phyloP scores from a whole-genome alignment of 2,329 filamentous ascomycete genomes.

The Colletotrichum phormii region DNA sequence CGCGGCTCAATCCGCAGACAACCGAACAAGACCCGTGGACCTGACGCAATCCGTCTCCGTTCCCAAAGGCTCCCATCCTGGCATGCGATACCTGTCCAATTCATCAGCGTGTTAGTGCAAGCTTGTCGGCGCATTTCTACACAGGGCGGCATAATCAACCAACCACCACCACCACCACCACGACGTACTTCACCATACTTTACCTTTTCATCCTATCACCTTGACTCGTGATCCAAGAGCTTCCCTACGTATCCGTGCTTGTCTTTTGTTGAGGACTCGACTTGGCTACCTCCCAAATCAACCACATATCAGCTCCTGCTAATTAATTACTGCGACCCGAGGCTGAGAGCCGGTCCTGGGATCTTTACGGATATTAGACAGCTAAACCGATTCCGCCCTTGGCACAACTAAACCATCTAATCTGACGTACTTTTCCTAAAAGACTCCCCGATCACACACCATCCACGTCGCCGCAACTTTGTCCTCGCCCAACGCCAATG shows the following conservation, averaged over 20 bases:
- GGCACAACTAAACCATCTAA: constrained; percentile 7
- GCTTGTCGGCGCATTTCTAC: constrained; percentile 3
- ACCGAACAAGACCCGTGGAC: not conserved
- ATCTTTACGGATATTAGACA: constrained; percentile 7
- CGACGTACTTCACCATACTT: not conserved
- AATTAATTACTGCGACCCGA: constrained; percentile 1
- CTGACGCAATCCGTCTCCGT: constrained; percentile 16
- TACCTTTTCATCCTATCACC: not conserved
- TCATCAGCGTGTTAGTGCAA: constrained; percentile 17
- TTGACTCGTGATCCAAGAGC: not conserved
- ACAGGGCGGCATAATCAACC: not conserved
- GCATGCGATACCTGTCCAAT: constrained; percentile 25
- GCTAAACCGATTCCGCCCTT: constrained; percentile 13
- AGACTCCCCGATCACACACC: not conserved
- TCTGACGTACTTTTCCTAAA: not conserved
- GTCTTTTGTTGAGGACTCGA: not conserved
- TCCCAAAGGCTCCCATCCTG: not conserved
- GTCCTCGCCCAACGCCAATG: constrained; percentile 21
- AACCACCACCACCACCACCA: not conserved
- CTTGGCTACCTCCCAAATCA: constrained; percentile 9
- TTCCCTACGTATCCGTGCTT: not conserved
- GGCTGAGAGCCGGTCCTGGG: constrained; percentile 4
- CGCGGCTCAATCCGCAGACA: constrained; percentile 25
- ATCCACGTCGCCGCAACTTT: constrained; percentile 5
- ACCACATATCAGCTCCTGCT: not conserved